Evolutionary conservation across 176 grass and related monocot genomes (phyloP), one percentile per base, ranked within the genome.

Genomic region (Eremochloa ophiuroides): DNA sequence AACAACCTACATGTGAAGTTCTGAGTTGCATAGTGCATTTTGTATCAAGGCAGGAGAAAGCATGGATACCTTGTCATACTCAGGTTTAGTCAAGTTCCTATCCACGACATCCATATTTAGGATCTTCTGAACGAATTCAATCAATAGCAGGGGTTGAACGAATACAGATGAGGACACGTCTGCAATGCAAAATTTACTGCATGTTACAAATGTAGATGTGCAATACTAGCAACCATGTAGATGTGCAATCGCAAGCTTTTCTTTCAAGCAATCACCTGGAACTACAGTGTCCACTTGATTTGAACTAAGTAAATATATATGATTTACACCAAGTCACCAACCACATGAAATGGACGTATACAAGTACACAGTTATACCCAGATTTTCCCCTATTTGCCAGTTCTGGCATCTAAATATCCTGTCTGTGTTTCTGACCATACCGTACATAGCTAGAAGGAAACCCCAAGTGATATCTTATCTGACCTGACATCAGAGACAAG

Each of bases 131-230:
- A 84, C 75, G 37, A 83, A 87, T 6, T 89, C 50, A 39, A 80
- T 64, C 75, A 93, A 65, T 7, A 58, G 37, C 35, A 71, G 30
- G 22, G 86, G 70, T 61, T 81, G 18, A 81, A 91, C n/a, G 40
- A 93, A 97, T 47, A 81, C 81, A 12, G 88, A 86, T 1, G 90
- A 65, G 28, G 88, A 89, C 10, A 53, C 79, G 62, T 97, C 94
- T 97, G 73, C 71, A 80, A 77, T 77, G 26, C 1, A 33, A 39
- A 84, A 80, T 35, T 12, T 35, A 38, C 25, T 35, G 7, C 26
- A 35, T 1, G 9, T 60, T 29, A 35, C 22, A 67, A 26, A 44
- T 28, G n/a, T n/a, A n/a, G n/a, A n/a, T n/a, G n/a, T n/a, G 23
- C 0, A 29, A 61, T 71, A 27, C 28, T 11, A 69, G 7, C 2